Evolutionary conservation across 2,329 filamentous ascomycete genomes (phyloP).

Genomic region (Teratosphaeria pseudoeucalypti): DNA sequence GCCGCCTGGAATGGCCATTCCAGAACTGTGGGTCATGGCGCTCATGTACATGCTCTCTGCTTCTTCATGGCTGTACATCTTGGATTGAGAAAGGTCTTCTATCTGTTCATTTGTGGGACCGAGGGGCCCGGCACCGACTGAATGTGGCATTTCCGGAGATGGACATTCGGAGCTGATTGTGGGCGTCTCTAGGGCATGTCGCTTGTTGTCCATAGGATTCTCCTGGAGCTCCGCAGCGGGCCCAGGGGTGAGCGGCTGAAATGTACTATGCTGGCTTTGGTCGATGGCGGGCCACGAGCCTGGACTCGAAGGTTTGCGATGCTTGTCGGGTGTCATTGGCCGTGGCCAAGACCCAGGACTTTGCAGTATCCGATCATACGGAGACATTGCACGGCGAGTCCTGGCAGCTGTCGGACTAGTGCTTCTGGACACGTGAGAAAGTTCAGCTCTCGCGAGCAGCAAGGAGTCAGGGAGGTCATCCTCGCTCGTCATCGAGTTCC

Average conservation of each 20-base stretch:
- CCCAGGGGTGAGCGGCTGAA: constrained; percentile 13
- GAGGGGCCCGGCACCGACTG: neutral
- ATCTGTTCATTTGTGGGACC: neutral
- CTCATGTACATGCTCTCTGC: constrained; percentile 84
- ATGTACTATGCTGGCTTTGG: constrained; percentile 10
- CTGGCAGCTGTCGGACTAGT: constrained; percentile 10
- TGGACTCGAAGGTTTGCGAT: constrained; percentile 7
- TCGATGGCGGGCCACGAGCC: constrained; percentile 19
- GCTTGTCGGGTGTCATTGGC: constrained; percentile 12
- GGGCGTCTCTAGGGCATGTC: constrained; percentile 7
- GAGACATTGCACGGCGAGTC: constrained; percentile 13
- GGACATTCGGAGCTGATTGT: neutral
- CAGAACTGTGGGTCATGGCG: constrained; percentile 37
- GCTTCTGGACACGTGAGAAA: constrained; percentile 8
- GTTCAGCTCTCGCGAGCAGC: constrained; percentile 10
- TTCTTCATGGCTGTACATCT: constrained; percentile 66
- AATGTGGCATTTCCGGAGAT: neutral
- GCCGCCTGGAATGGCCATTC: constrained; percentile 29
- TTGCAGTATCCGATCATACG: constrained; percentile 13
- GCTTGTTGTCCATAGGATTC: constrained; percentile 15
- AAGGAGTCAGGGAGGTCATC: constrained; percentile 22
- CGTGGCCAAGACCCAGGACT: constrained; percentile 22
- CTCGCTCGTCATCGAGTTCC: constrained; percentile 23
- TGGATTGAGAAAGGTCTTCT: constrained; percentile 43
- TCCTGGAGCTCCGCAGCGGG: constrained; percentile 1